Percentiles rank a stretch among this genome's conserved stretches.
Conservation (phyloP, 805 yeast genomes). For the Cyberlindnera japonica region DNA sequence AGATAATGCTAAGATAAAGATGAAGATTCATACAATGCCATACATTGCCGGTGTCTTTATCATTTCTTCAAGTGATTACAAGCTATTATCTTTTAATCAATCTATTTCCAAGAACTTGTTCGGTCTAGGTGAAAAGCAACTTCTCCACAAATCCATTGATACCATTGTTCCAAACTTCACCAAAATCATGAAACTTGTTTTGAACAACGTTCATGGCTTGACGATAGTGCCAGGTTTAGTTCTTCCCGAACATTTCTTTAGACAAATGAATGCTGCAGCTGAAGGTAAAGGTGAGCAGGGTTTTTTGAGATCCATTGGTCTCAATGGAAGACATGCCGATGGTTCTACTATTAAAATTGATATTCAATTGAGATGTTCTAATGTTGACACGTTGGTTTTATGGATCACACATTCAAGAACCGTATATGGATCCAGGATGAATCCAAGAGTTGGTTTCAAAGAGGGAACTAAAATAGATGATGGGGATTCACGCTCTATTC, state of each 20-base stretch:
- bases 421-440: conserved; percentile 21
- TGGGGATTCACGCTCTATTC: conserved; percentile 3
- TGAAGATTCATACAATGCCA: conserved; percentile 74
- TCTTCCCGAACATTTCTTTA: conserved; percentile 86
- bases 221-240: conserved; percentile 63
- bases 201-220: conserved; percentile 36
- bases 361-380: conserved; percentile 73
- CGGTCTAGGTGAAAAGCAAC: conserved; percentile 51
- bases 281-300: conserved; percentile 41
- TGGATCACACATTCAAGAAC: conserved; percentile 85
- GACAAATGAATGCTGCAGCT: conserved; percentile 46
- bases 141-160: conserved; percentile 48
- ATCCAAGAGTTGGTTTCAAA: conserved; percentile 18
- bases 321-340: conserved; percentile 65
- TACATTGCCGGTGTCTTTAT: conserved; percentile 85
- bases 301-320: conserved; percentile 61
- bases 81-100: conserved; percentile 68
- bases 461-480: conserved; percentile 9
- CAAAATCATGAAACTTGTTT: conserved; percentile 31
- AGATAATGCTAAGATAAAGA: conserved; percentile 41
- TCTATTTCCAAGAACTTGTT: conserved; percentile 76
- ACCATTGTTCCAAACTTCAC: conserved; percentile 61
- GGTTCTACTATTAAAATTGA: conserved; percentile 67
- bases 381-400: conserved; percentile 53
- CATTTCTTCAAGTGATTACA: conserved; percentile 41